Conservation (phyloP, 148 eudicot species). For the Gaultheria prostrata region DNA sequence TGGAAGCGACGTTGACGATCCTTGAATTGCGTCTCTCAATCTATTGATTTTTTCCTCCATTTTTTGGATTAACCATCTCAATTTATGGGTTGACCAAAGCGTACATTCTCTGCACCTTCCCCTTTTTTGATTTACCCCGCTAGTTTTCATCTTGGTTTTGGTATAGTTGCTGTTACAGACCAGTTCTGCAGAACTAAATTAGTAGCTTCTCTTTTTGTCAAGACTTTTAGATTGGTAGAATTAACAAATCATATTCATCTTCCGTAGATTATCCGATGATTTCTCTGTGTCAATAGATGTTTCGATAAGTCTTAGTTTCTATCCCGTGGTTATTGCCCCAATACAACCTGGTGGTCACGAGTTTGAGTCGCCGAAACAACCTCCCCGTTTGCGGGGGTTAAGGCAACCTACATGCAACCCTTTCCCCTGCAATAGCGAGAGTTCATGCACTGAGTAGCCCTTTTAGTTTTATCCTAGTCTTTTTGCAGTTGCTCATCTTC, state of each 20-base stretch:
- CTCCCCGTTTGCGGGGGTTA: neutral
- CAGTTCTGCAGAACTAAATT: neutral
- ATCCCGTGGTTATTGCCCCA: neutral
- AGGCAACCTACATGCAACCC: neutral
- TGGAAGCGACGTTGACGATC: constrained; percentile 50
- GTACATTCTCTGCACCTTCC: constrained; percentile 21
- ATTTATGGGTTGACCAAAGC: neutral
- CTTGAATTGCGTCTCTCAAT: constrained; percentile 3
- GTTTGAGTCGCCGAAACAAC: neutral
- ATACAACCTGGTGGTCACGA: neutral
- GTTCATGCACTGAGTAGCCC: neutral
- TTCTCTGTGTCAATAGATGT: neutral
- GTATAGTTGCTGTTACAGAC: neutral
- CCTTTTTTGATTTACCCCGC: neutral
- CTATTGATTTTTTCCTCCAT: neutral
- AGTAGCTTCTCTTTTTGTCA: neutral
- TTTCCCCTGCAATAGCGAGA: neutral
- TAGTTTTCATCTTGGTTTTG: neutral
- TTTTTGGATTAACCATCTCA: neutral
- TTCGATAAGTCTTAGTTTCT: neutral
- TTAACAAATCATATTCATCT: neutral
- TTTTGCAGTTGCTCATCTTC: neutral
- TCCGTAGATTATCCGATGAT: neutral
- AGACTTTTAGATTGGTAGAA: neutral
- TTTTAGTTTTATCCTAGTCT: too few relatives aligned